These are phyloP conservation scores for Leccinum variicolor DNA, from an alignment of 768 basidiomycete genomes.

Conservation along the genomic window DNA sequence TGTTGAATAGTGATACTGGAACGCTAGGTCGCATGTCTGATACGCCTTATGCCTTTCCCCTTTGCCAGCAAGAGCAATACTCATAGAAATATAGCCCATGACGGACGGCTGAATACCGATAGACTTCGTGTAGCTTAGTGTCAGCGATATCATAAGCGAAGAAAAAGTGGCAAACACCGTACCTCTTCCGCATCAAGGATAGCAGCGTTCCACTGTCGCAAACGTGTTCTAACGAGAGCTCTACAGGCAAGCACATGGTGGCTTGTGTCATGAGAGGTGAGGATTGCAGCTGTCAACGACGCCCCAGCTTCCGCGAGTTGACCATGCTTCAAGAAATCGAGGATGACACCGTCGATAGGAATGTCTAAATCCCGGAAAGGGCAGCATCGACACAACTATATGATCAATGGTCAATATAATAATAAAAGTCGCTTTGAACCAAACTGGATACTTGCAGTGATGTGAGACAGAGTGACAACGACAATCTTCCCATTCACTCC, in stretches of 20 bases:
- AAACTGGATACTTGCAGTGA: background rate
- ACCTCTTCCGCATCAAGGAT: background rate
- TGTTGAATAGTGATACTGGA: background rate
- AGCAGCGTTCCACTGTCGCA: background rate
- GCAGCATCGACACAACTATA: background rate
- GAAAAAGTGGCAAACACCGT: background rate
- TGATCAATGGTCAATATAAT: background rate
- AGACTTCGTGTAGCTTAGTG: background rate
- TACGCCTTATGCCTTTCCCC: background rate
- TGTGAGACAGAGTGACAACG: background rate
- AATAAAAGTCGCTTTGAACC: background rate
- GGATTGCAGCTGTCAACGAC: background rate
- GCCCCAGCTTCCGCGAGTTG: background rate
- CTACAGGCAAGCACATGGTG: background rate
- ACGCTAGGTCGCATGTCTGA: background rate
- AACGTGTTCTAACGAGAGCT: background rate
- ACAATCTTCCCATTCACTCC: background rate
- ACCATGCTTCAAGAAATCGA: background rate
- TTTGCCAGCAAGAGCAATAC: background rate
- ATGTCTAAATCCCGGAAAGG: background rate
- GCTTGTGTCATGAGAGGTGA: background rate
- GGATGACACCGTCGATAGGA: background rate
- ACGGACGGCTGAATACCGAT: background rate
- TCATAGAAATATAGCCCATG: background rate
- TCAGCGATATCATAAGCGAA: background rate